Evolutionary conservation across 305 asterid genomes (phyloP), one percentile per base, ranked within the genome.

Genomic region (Fraxinus baroniana): DNA sequence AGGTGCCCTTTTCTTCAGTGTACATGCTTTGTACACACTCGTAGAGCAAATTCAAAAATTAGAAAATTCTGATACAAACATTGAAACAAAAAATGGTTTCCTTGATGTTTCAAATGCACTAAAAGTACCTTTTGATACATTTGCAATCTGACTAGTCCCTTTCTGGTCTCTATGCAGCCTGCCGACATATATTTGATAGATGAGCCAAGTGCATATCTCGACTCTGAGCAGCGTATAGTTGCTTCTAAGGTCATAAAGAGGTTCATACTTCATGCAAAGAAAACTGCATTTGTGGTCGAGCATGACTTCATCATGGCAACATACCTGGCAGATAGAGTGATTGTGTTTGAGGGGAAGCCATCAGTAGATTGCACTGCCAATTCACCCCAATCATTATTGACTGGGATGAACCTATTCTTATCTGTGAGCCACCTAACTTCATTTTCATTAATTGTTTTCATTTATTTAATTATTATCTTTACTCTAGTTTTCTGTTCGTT

Each of bases 151-250:
- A 22, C 30, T 84, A 62, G 60, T 76, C n/a, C 15, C 44, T 81
- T 79, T 70, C 10, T 78, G 52, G 39, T 86, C 60, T 85, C 82
- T 46, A 22, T 78, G 87, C 96, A 92, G 98, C 98, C 98, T 73
- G 98, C 98, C 28, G 98, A 95, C 86, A 93, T 95, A 84, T 95
- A 95, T 85, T 81, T 95, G 79, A 95, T 93, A 74, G 97, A 95
- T 41, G 98, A 95, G 80, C 98, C 97, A 9, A 95, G 98, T 90
- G 98, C 98, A 10, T 49, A 91, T 85, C 91, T 91, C 18, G 93
- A 91, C 80, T 91, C 94, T 15, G 93, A 91, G 89, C 94, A 91
- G 78, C 91, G 92, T 79, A 91, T 89, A 68, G 90, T 91, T 46
- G 92, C 94, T 76, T 88, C 92, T 7, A 91, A 91, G 87, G 91